Evolutionary conservation across 1,139 yeast genomes (phyloP).

Genomic region (Nadsonia starkeyi-henricii): DNA sequence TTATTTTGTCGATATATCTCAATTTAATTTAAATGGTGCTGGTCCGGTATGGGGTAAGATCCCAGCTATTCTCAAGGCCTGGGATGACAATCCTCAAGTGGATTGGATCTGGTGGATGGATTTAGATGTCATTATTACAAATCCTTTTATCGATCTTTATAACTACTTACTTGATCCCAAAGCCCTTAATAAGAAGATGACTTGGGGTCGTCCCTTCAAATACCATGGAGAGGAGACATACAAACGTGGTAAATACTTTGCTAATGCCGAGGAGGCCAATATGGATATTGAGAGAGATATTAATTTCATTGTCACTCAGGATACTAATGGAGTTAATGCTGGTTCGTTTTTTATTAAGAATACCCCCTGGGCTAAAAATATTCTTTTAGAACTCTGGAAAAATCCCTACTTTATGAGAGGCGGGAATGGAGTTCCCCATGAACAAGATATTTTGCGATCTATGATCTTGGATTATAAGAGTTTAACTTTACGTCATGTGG

Average conservation of each 20-base stretch:
- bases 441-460: slow-evolving; percentile 14
- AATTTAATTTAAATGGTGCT: slow-evolving; percentile 9
- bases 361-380: slow-evolving; percentile 12
- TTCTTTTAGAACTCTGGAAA: slow-evolving; percentile 15
- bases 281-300: slow-evolving; percentile 11
- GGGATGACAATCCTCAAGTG: slow-evolving; percentile 18
- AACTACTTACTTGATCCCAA: slow-evolving; percentile 19
- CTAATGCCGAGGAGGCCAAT: slow-evolving; percentile 11
- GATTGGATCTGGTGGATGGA: slow-evolving; percentile 27
- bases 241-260: slow-evolving; percentile 8
- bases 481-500: slow-evolving; percentile 13
- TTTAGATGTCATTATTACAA: slow-evolving; percentile 21
- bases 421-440: slow-evolving; percentile 11
- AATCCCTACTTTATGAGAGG: slow-evolving; percentile 10
- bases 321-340: slow-evolving; percentile 22
- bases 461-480: slow-evolving; percentile 3
- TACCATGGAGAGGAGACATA: background rate
- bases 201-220: slow-evolving; percentile 13
- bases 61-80: slow-evolving; percentile 19
- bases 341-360: slow-evolving; percentile 25
- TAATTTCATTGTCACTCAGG: slow-evolving; percentile 19
- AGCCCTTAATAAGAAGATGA: slow-evolving; percentile 15
- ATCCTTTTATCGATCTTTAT: slow-evolving; percentile 20
- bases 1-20: slow-evolving; percentile 16
- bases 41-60: slow-evolving; percentile 21